These are phyloP conservation scores for Colletotrichum noveboracense DNA, from an alignment of 2,329 filamentous ascomycete genomes.

Conservation along the genomic window DNA sequence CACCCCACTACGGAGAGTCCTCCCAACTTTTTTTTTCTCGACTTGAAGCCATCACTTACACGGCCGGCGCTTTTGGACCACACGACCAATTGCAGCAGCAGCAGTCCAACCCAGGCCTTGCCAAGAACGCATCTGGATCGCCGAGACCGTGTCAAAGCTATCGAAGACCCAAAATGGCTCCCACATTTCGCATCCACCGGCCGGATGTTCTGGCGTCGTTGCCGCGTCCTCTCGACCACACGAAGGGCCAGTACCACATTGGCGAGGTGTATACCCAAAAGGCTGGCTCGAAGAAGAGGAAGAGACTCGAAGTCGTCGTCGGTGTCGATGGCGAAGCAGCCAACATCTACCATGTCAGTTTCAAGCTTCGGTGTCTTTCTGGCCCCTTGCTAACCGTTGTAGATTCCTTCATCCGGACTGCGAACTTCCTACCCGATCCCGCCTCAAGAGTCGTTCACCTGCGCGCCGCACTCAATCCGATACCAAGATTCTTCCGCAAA, in stretches of 20 bases:
- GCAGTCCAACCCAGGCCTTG: background rate
- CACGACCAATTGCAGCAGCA: conserved; percentile 14
- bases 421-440: conserved; percentile 72
- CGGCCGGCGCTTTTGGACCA: background rate
- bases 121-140: background rate
- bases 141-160: background rate
- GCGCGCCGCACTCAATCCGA: conserved; percentile 64
- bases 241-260: conserved; percentile 54
- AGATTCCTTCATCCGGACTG: conserved; percentile 66
- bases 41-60: conserved; percentile 17
- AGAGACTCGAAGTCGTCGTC: conserved; percentile 67
- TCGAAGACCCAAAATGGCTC: conserved; percentile 49
- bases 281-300: conserved; percentile 63
- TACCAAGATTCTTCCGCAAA: conserved; percentile 52
- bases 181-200: conserved; percentile 66
- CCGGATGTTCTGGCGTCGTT: conserved; percentile 68
- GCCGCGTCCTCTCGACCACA: conserved; percentile 60
- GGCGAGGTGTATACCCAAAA: conserved; percentile 67
- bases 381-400: conserved; percentile 22
- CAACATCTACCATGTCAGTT: conserved; percentile 68
- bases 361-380: background rate
- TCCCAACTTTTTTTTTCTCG: conserved; percentile 20
- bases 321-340: conserved; percentile 70
- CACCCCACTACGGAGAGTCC: conserved; percentile 15
- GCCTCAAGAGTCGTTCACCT: conserved; percentile 68